Evolutionary conservation across 352 stramenopile genomes (phyloP).

Genomic region (Phytophthora pluvialis): DNA sequence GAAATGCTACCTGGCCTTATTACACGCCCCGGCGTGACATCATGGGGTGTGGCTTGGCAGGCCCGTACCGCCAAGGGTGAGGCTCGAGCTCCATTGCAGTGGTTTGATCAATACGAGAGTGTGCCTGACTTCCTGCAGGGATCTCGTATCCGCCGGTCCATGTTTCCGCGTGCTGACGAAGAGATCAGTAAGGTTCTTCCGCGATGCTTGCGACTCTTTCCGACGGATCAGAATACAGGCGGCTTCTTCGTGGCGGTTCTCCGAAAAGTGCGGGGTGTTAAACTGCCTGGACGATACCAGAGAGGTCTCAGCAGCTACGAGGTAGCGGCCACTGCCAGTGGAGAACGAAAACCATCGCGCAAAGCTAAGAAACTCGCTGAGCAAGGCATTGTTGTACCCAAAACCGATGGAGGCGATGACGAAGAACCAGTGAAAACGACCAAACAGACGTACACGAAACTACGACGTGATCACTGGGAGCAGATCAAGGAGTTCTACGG

Average conservation of each 20-base stretch:
- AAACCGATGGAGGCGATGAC: not conserved
- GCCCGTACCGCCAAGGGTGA: slow-evolving; percentile 42
- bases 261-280: slow-evolving; percentile 56
- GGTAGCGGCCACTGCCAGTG: slow-evolving; percentile 36
- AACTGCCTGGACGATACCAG: slow-evolving; percentile 43
- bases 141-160: slow-evolving; percentile 68
- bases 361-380: slow-evolving; percentile 19
- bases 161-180: slow-evolving; percentile 85
- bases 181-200: slow-evolving; percentile 49
- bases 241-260: slow-evolving; percentile 98
- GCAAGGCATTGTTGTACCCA: not conserved
- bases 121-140: slow-evolving; percentile 65
- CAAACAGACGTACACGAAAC: slow-evolving; percentile 59
- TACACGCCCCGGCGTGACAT: slow-evolving; percentile 51
- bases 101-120: slow-evolving; percentile 62
- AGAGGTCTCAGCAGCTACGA: slow-evolving; percentile 57
- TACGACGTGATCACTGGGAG: slow-evolving; percentile 59
- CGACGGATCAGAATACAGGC: slow-evolving; percentile 97
- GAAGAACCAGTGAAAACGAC: slow-evolving; percentile 17
- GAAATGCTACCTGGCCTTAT: slow-evolving; percentile 55
- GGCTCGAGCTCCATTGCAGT: slow-evolving; percentile 39
- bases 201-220: slow-evolving; percentile 90
- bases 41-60: slow-evolving; percentile 78
- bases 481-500: slow-evolving; percentile 73
- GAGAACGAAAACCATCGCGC: slow-evolving; percentile 27